Base-by-base conservation (phyloP, 2,329 filamentous ascomycete genomes). In the Tolypocladium ovalisporum region DNA sequence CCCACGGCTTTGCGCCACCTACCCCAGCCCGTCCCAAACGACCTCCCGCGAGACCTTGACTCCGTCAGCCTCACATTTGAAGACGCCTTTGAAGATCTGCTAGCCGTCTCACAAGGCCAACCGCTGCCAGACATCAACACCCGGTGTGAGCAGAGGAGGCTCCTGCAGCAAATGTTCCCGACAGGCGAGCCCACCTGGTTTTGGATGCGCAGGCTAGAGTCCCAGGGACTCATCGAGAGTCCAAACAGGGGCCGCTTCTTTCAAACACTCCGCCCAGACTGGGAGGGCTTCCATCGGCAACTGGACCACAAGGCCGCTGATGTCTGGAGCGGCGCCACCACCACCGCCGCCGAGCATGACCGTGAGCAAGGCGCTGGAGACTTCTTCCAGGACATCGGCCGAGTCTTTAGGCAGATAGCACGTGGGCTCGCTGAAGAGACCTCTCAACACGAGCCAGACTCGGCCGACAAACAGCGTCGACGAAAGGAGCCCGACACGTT, bases 11-110 rank as follows among this genome's bases (percentile, higher is more conserved):
- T 83, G 22, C 71, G 71, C 52, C 65, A 73, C 57, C 70, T 82
- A 9, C 73, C 69, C 9, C 78, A 76, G 59, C 81, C 81, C 2
- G 63, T 71, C 0, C 79, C 80, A 0, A 71, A 66, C 9, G 78
- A 78, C 60, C 68, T 74, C 1, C 72, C 75, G 10, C 59, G 67
- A 4, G 68, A 70, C 51, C 59, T 70, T 36, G 71, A 76, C 57
- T 52, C 68, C 15, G 65, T 63, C 42, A 63, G 71, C 37, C 81
- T 81, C 63, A 79, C 77, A 10, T 84, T 81, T 61, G 72, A 77
- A 36, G 80, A 83, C 61, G 80, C 81, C 52, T 83, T 83, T 60
- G 80, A 84, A 62, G 81, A 84, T 60, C 74, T 84, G 19, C 70
- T 84, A 15, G 69, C 71, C n/a, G 73, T 75, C 22, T 74, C 73